Evolutionary conservation across 2,329 filamentous ascomycete genomes (phyloP), one percentile per base, ranked within the genome.

Genomic region (Trichoderma breve): DNA sequence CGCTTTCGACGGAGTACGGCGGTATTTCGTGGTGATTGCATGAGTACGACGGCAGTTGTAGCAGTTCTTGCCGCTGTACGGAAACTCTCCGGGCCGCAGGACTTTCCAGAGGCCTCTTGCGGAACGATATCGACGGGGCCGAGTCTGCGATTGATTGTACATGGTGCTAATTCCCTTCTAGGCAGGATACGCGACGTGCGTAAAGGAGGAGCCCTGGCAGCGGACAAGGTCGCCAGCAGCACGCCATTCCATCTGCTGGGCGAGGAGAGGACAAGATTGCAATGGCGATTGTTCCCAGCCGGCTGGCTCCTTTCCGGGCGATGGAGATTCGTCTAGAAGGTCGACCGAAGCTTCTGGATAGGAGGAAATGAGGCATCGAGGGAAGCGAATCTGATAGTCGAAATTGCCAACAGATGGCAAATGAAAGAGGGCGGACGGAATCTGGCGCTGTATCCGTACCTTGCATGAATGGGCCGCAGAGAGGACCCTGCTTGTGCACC

Each of bases 401-500:
- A 70, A 53, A 70, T 70, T 70, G 39, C 36, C n/a, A 36, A 26
- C 28, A 30, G 62, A 64, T 53, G 60, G 21, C 34, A 36, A 53
- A 60, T 30, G 36, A 60, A 24, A 15, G 18, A 68, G 53, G 53
- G 24, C 53, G 26, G 39, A n/a, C 32, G 34, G 39, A 51, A 69
- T 26, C 30, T 66, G 63, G 63, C 63, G 63, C 30, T 53, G 62
- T n/a, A 18, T 11, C 11, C 63, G 43, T 70, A 51, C 67, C 67
- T 70, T 70, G 67, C 67, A 70, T 70, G 67, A 39, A 70, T 47
- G 53, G 66, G 36, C 60, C 66, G 28, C n/a, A 51, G 39, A 61
- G 55, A 18, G 66, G 21, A 51, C 53, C 66, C 39, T 60, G 66
- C 55, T 32, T 61, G 9, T 57, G 63, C 63, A n/a, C 34, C 34